Percentiles rank a stretch among this genome's conserved stretches.
Evolutionary conservation across 768 basidiomycete genomes (phyloP).

Genomic region (Calocera viscosa): DNA sequence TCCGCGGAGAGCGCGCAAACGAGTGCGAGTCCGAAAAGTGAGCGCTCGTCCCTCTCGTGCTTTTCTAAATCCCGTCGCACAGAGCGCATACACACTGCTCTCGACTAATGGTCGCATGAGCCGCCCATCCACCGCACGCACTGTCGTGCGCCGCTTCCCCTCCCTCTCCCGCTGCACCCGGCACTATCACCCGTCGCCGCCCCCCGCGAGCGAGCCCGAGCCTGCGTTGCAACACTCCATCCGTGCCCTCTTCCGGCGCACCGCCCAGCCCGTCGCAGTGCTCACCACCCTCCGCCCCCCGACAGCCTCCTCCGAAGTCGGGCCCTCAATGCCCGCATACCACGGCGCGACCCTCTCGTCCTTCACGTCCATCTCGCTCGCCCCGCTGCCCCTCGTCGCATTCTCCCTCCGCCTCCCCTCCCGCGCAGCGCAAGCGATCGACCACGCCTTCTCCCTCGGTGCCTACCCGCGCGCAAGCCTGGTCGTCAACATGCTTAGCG

Average conservation of each 20-base stretch:
- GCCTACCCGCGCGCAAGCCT: constrained; percentile 36
- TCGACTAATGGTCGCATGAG: neutral
- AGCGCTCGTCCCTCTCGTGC: too few species aligned
- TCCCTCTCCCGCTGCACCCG: neutral
- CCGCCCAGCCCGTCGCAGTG: constrained; percentile 74
- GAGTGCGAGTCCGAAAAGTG: too few species aligned
- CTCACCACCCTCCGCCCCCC: constrained; percentile 41
- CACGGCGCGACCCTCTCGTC: constrained; percentile 93
- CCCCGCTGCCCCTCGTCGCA: constrained; percentile 74
- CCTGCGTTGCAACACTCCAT: constrained; percentile 15
- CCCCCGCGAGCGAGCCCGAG: neutral
- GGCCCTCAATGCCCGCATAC: constrained; percentile 27
- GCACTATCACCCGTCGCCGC: neutral
- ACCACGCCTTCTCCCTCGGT: constrained; percentile 20
- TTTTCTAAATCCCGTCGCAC: too few species aligned
- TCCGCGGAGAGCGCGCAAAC: too few species aligned
- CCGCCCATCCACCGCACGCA: neutral
- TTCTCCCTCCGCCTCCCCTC: constrained; percentile 87
- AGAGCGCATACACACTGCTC: neutral
- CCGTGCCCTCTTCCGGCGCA: constrained; percentile 28
- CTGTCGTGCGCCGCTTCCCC: neutral
- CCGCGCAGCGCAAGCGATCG: constrained; percentile 58
- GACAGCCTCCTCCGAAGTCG: neutral
- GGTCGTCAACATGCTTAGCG: constrained; percentile 70
- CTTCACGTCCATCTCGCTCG: constrained; percentile 81